These are phyloP conservation scores for Talaromyces pinophilus DNA, from an alignment of 2,329 filamentous ascomycete species.

Conservation along the genomic window DNA sequence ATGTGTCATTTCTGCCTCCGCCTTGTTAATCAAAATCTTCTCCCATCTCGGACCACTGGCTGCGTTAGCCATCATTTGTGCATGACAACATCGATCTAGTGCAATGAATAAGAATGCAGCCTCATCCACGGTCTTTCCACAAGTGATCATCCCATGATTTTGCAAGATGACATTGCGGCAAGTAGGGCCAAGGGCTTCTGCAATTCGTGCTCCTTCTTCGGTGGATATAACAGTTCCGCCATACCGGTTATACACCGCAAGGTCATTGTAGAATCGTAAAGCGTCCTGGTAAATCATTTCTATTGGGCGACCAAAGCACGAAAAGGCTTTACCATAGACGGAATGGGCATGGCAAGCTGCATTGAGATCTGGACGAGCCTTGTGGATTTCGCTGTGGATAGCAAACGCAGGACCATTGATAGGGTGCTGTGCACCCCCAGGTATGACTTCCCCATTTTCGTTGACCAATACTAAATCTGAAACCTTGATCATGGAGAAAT, in stretches of 20 bases:
- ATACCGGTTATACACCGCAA: background rate
- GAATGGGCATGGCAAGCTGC: background rate
- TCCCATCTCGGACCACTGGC: background rate
- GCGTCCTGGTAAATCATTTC: background rate
- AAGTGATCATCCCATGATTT: background rate
- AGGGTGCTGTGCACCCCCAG: background rate
- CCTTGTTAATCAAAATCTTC: constrained; percentile 10
- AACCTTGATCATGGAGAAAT: constrained; percentile 49
- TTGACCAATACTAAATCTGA: constrained; percentile 50
- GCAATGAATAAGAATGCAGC: background rate
- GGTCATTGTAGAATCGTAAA: background rate
- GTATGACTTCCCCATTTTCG: constrained; percentile 45
- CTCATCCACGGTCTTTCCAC: background rate
- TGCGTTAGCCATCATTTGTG: background rate
- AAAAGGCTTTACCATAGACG: background rate
- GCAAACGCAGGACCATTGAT: background rate
- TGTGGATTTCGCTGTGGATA: background rate
- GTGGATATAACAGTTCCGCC: background rate
- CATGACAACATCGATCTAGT: background rate
- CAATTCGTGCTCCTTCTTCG: background rate
- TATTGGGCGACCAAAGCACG: background rate
- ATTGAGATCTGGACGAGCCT: background rate
- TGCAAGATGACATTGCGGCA: background rate
- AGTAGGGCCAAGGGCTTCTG: background rate
- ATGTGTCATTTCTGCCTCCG: constrained; percentile 13